These are phyloP conservation scores for Neurospora tetraspora DNA, from an alignment of 495 filamentous ascomycete genomes.

Conservation along the genomic window DNA sequence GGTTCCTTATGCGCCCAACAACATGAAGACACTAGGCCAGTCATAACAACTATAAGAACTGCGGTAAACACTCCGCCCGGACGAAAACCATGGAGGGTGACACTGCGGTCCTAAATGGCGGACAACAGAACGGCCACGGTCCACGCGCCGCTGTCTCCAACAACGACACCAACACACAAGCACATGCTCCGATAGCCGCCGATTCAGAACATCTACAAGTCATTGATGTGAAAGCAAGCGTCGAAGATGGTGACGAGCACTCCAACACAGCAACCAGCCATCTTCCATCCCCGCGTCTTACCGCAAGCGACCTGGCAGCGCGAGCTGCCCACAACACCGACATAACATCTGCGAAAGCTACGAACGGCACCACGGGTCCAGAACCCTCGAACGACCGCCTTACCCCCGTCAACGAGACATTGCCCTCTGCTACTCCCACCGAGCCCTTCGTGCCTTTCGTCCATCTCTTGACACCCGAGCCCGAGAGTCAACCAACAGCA, in stretches of 20 bases:
- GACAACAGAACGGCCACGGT: not conserved
- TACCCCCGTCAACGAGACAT: constrained; percentile 16
- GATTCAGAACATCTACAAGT: not conserved
- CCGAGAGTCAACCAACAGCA: not conserved
- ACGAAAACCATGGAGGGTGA: not conserved
- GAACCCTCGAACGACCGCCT: constrained; percentile 25
- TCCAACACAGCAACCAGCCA: not conserved
- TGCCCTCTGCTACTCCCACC: not conserved
- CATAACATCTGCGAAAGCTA: constrained; percentile 9
- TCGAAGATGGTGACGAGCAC: not conserved
- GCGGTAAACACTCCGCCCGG: not conserved
- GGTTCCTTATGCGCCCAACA: not conserved
- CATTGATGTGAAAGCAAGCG: not conserved
- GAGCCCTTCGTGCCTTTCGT: not conserved
- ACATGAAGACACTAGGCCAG: not conserved
- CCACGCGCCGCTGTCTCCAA: not conserved
- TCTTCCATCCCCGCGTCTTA: constrained; percentile 8
- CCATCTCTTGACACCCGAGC: not conserved
- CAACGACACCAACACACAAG: not conserved
- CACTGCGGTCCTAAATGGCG: not conserved
- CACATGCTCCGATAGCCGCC: not conserved
- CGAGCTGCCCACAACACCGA: not conserved
- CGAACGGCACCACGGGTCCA: constrained; percentile 18
- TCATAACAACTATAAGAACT: not conserved
- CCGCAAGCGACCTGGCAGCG: constrained; percentile 1